A percentile compares a stretch with the other conserved stretches of the same genome.
phyloP scores from a whole-genome alignment of 345 rosid genomes.

The Abelmoschus esculentus region DNA sequence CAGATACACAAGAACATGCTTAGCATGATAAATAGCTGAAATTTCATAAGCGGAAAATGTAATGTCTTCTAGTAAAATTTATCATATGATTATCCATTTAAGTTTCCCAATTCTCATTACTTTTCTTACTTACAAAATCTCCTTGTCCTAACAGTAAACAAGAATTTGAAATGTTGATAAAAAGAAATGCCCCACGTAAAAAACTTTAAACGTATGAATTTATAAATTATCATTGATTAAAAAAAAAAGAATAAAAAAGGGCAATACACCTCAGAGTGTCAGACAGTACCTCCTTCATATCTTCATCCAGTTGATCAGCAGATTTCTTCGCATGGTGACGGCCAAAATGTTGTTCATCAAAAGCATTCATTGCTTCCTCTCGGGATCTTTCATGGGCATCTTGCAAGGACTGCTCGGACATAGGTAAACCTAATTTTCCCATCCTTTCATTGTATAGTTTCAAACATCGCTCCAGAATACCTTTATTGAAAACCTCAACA shows the following conservation, averaged over 20 bases:
- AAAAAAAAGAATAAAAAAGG: background rate
- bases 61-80: background rate
- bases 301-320: slow-evolving; percentile 68
- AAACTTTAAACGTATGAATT: background rate
- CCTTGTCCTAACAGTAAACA: background rate
- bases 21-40: background rate
- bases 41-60: background rate
- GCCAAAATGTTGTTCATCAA: slow-evolving; percentile 93
- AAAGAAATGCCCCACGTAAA: background rate
- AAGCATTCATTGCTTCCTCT: slow-evolving; percentile 51
- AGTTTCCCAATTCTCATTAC: background rate
- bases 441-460: slow-evolving; percentile 72
- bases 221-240: background rate
- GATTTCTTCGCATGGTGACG: slow-evolving; percentile 87
- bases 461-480: slow-evolving; percentile 74
- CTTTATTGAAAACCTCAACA: slow-evolving; percentile 95
- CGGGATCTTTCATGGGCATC: slow-evolving; percentile 57
- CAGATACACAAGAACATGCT: background rate
- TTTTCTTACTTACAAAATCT: background rate
- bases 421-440: slow-evolving; percentile 55
- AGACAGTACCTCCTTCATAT: slow-evolving; percentile 62
- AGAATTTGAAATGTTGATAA: slow-evolving; percentile 5
- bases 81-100: background rate
- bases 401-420: slow-evolving; percentile 53
- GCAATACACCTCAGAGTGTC: background rate